Evolutionary conservation across 2,329 filamentous ascomycete species (phyloP), one percentile per base, ranked within the genome.

Genomic region (Epichloe aotearoae): DNA sequence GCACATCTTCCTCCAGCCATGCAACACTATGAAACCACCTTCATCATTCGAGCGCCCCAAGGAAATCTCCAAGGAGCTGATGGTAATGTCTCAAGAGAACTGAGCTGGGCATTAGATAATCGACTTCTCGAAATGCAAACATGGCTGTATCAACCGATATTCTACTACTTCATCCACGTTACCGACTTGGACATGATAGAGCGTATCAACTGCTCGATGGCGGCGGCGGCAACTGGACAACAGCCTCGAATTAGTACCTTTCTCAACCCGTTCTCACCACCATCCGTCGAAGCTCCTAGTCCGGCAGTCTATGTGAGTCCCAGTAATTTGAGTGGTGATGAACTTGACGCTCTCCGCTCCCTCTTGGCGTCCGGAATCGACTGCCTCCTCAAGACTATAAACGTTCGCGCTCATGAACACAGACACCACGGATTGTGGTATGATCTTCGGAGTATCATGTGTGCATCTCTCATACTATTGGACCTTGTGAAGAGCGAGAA

Each of bases 371-470:
- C 56, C 3, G 56, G 55, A n/a, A 55, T 57, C 30, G 56, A 58
- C 14, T 59, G 56, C 51, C 56, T 51, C 23, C 48, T 59, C 20
- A 58, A 59, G 44, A 58, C 56, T 2, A 56, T 59, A 11, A 56
- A 59, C 49, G 44, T 56, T 44, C 48, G 59, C 38, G n/a, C 53
- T 34, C 49, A 53, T 26, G 47, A 55, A 44, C 54, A 61, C 46
- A 50, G 59, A 10, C 59, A 60, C 39, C 59, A 62, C 36, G 60
- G 59, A 2, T 55, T 58, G 0, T 62, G 60, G 59, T 62, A 55
- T 26, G 56, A 56, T 17, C 44, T 57, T 34, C 57, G 59, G 2
- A 55, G 54, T 37, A 52, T 57, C 38, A 58, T 58, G 52, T 54
- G 52, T 10, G 52, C 56, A 12, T 51, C 54, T 12, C 42, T 58